phyloP scores from a whole-genome alignment of 148 eudicot species.

The Rhododendron vialii region DNA sequence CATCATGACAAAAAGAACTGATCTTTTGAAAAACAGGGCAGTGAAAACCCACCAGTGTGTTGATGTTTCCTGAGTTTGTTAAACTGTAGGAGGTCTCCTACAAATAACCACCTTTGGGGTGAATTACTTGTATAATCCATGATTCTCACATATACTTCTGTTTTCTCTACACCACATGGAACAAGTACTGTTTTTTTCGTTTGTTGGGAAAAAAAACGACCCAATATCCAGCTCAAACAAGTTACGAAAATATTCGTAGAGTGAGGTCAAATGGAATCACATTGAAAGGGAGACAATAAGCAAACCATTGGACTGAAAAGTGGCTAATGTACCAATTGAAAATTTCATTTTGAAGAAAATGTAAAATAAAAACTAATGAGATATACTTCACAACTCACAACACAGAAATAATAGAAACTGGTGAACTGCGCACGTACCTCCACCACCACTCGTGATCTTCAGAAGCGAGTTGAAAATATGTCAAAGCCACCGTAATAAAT shows the following conservation, averaged over 20 bases:
- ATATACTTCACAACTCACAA: background rate
- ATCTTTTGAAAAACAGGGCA: background rate
- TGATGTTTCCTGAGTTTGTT: background rate
- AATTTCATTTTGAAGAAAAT: background rate
- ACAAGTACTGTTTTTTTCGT: background rate
- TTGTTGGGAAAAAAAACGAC: background rate
- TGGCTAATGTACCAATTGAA: background rate
- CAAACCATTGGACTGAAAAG: background rate
- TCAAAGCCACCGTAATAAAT: constrained; percentile 18
- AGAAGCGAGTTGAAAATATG: constrained; percentile 22
- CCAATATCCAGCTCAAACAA: background rate
- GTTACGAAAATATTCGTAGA: background rate
- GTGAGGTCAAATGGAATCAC: background rate
- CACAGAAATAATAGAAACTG: background rate
- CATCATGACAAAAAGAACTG: background rate
- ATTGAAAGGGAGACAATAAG: background rate
- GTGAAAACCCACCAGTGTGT: background rate
- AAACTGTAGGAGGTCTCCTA: background rate
- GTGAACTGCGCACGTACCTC: constrained; percentile 15
- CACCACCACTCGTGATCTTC: constrained; percentile 35
- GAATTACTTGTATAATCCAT: background rate
- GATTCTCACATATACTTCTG: background rate
- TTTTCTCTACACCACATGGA: background rate
- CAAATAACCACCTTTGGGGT: background rate
- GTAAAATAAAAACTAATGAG: background rate